These are phyloP conservation scores for Diaporthe velutina DNA, from an alignment of 2,329 filamentous ascomycete species.

Conservation along the genomic window DNA sequence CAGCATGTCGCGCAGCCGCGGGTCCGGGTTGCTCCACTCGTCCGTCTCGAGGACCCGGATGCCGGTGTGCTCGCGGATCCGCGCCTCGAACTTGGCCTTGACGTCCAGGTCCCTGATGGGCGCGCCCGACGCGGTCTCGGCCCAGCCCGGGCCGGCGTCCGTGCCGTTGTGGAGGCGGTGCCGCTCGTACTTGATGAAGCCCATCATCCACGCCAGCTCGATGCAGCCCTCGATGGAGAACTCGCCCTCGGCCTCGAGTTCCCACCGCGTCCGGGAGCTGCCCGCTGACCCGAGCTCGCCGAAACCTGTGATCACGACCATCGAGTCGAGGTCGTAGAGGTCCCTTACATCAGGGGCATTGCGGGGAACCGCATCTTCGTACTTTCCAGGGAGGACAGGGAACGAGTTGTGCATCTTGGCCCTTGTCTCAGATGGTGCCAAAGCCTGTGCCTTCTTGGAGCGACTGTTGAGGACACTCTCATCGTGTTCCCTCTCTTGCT, in stretches of 20 bases:
- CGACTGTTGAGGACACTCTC: constrained; percentile 35
- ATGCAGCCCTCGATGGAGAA: constrained; percentile 79
- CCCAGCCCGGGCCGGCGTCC: constrained; percentile 54
- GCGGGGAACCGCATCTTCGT: neutral
- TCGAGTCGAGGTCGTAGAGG: constrained; percentile 53
- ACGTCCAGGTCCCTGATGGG: constrained; percentile 50
- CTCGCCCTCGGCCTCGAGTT: constrained; percentile 77
- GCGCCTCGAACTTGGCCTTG: constrained; percentile 46
- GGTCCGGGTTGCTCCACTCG: constrained; percentile 43
- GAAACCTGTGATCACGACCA: constrained; percentile 55
- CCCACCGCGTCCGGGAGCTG: constrained; percentile 79
- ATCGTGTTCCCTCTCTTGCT: neutral
- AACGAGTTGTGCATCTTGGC: constrained; percentile 41
- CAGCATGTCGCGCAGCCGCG: constrained; percentile 46
- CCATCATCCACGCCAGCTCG: constrained; percentile 82
- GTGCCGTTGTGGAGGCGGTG: constrained; percentile 51
- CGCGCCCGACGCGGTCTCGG: constrained; percentile 45
- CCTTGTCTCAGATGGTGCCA: constrained; percentile 30
- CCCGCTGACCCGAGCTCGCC: constrained; percentile 69
- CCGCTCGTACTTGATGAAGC: constrained; percentile 72
- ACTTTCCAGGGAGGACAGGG: constrained; percentile 44
- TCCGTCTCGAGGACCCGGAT: constrained; percentile 49
- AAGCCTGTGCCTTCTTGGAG: constrained; percentile 43
- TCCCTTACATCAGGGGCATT: constrained; percentile 45
- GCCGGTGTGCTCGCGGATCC: constrained; percentile 50